These are phyloP conservation scores for Pseudogymnoascus sp. DNA, from an alignment of 2,329 filamentous ascomycete genomes.

Conservation along the genomic window DNA sequence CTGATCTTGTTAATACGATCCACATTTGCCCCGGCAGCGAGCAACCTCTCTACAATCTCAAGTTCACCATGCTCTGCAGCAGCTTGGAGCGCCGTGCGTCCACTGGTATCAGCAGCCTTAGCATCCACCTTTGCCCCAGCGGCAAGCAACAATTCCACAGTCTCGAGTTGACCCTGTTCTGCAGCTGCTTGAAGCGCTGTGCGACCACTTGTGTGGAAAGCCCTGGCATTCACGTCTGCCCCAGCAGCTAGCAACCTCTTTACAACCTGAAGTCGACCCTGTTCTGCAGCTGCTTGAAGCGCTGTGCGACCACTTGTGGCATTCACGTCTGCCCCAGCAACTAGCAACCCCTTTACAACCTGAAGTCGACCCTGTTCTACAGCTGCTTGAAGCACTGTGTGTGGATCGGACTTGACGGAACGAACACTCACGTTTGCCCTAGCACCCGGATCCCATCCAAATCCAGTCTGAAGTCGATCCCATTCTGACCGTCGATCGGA, in stretches of 20 bases:
- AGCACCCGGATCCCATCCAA: too few species aligned
- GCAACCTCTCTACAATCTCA: slow-evolving; percentile 24
- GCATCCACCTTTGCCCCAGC: slow-evolving; percentile 15
- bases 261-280: slow-evolving; percentile 9
- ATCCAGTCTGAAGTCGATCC: too few species aligned
- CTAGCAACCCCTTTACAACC: too few species aligned
- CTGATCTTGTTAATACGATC: too few species aligned
- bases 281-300: slow-evolving; percentile 7
- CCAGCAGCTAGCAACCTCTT: slow-evolving; percentile 10
- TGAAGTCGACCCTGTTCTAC: too few species aligned
- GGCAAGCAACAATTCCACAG: slow-evolving; percentile 11
- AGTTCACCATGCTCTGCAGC: slow-evolving; percentile 26
- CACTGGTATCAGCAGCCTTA: slow-evolving; percentile 15
- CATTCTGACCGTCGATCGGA: too few species aligned
- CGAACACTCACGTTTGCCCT: slow-evolving; percentile 17
- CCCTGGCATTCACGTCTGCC: slow-evolving; percentile 13
- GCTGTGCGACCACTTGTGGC: slow-evolving; percentile 12
- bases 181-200: slow-evolving; percentile 9
- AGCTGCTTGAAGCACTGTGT: slow-evolving; percentile 10
- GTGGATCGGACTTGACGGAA: too few species aligned
- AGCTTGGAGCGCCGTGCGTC: slow-evolving; percentile 33
- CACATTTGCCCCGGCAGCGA: too few species aligned
- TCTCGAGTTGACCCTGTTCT: slow-evolving; percentile 3
- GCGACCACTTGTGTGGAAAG: slow-evolving; percentile 15
- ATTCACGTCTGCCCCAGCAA: slow-evolving; percentile 17